A percentile compares a stretch with the other conserved stretches of the same genome.
These are phyloP conservation scores for Aspergillus persii DNA, from an alignment of 2,329 filamentous ascomycete species.

Conservation along the genomic window DNA sequence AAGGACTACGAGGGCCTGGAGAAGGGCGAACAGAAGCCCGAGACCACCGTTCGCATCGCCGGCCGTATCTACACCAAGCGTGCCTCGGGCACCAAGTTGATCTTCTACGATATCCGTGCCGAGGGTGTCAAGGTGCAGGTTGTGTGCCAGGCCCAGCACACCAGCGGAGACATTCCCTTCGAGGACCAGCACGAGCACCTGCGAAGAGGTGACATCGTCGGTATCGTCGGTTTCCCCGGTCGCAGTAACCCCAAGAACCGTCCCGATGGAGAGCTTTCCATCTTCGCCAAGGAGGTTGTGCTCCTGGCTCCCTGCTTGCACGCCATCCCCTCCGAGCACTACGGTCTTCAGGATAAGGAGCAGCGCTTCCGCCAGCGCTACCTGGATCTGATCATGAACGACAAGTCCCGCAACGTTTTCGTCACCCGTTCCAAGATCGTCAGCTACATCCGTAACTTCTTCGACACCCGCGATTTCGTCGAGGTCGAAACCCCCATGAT, in stretches of 20 bases:
- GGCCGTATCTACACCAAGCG: conserved; percentile 89
- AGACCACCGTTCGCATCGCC: conserved; percentile 72
- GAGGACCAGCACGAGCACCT: conserved; percentile 86
- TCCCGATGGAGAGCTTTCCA: conserved; percentile 85
- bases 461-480: conserved; percentile 82
- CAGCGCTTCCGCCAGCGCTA: conserved; percentile 90
- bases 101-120: conserved; percentile 83
- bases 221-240: conserved; percentile 78
- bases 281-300: conserved; percentile 83
- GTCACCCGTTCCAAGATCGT: conserved; percentile 84
- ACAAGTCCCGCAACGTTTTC: conserved; percentile 77
- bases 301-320: conserved; percentile 90
- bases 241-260: conserved; percentile 86
- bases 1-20: conserved; percentile 73
- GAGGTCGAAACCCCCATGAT: conserved; percentile 98
- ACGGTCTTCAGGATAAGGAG: conserved; percentile 93
- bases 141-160: conserved; percentile 83
- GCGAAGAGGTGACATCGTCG: conserved; percentile 88
- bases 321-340: conserved; percentile 79
- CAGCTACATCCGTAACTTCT: conserved; percentile 81
- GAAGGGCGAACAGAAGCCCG: conserved; percentile 79
- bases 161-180: conserved; percentile 67
- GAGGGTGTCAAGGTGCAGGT: conserved; percentile 81
- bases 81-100: conserved; percentile 75
- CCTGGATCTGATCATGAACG: conserved; percentile 96